These are phyloP conservation scores for Panicum hallii DNA, from an alignment of 202 grass and related monocot species.

Conservation along the genomic window DNA sequence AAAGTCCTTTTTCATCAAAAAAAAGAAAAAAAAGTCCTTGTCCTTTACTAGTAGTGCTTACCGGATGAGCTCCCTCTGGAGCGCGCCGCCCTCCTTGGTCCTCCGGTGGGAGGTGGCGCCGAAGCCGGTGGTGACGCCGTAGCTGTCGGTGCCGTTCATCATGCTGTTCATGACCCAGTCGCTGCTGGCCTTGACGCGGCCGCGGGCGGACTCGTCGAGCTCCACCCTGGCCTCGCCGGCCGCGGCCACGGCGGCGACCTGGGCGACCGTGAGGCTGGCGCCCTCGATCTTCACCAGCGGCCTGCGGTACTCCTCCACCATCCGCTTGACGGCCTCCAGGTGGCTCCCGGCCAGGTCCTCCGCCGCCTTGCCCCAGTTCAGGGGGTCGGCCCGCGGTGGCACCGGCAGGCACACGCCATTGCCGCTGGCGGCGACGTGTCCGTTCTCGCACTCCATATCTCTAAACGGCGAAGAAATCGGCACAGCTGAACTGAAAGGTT, in stretches of 20 bases:
- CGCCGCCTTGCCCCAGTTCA: conserved; percentile 72
- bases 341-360: conserved; percentile 64
- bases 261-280: conserved; percentile 68
- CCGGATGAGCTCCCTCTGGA: conserved; percentile 86
- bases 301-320: conserved; percentile 72
- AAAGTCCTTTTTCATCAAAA: too few relatives aligned
- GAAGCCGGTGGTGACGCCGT: conserved; percentile 89
- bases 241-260: conserved; percentile 73
- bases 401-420: conserved; percentile 46
- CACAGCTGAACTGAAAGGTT: not conserved
- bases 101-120: conserved; percentile 80
- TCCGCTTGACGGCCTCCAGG: conserved; percentile 71
- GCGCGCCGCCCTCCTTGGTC: conserved; percentile 75
- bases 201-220: conserved; percentile 67
- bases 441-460: conserved; percentile 47
- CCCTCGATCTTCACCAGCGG: conserved; percentile 71
- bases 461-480: too few relatives aligned
- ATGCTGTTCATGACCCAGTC: conserved; percentile 88
- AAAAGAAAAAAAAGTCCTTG: too few relatives aligned
- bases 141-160: conserved; percentile 83
- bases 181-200: conserved; percentile 77
- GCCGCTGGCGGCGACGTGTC: conserved; percentile 8
- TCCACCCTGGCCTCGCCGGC: conserved; percentile 49
- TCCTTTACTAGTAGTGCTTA: not conserved
- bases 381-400: conserved; percentile 41